These are phyloP conservation scores for Scenedesmus sp. DNA, from an alignment of 163 green algal species.

Conservation along the genomic window DNA sequence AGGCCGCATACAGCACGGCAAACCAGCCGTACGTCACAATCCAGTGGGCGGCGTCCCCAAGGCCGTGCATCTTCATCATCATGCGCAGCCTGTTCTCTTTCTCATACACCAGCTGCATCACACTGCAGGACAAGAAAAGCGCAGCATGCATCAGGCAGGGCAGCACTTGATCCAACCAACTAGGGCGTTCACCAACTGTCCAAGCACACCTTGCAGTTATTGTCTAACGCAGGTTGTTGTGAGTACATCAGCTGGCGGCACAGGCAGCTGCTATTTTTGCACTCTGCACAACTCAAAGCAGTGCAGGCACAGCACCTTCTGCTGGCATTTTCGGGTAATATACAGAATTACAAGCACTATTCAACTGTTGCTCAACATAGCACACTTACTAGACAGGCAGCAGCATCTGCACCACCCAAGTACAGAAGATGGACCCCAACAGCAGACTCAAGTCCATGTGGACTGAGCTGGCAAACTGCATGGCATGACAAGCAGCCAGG, in stretches of 20 bases:
- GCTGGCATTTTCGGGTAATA: background rate
- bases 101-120: constrained; percentile 92
- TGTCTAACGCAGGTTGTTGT: background rate
- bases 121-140: constrained; percentile 44
- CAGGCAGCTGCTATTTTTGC: background rate
- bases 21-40: constrained; percentile 75
- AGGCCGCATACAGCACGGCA: constrained; percentile 78
- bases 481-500: background rate
- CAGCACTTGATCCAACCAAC: background rate
- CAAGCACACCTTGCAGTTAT: background rate
- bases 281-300: background rate
- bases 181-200: background rate
- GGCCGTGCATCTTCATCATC: constrained; percentile 98
- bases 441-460: constrained; percentile 88
- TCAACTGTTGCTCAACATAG: background rate
- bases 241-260: too few species aligned
- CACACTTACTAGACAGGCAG: constrained; percentile 73
- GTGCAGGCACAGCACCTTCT: background rate
- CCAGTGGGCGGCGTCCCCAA: constrained; percentile 85
- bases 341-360: background rate
- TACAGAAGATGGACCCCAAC: constrained; percentile 92
- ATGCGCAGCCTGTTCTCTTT: constrained; percentile 92
- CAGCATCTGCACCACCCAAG: constrained; percentile 90
- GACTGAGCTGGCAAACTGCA: constrained; percentile 62
- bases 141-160: background rate